Percentiles rank a stretch among this genome's conserved stretches.
These are phyloP conservation scores for Pseudozyma hubeiensis DNA, from an alignment of 1,284 basidiomycete genomes.

Conservation along the genomic window DNA sequence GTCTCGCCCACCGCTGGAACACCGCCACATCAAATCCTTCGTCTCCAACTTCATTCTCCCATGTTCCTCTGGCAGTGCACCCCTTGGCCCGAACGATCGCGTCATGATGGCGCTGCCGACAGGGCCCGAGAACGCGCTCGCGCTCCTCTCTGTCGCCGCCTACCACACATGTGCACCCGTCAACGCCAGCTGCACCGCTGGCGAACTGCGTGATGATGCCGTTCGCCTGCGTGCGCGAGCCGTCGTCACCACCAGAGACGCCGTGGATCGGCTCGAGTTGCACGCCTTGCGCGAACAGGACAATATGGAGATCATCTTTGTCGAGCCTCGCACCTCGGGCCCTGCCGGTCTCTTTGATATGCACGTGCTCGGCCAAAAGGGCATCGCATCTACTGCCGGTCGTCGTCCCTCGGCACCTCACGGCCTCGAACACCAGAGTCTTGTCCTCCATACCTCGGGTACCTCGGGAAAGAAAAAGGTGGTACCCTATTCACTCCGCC, in stretches of 20 bases:
- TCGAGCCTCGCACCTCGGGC: constrained; percentile 58
- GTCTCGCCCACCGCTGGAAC: constrained; percentile 63
- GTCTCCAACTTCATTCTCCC: constrained; percentile 62
- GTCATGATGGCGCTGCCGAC: constrained; percentile 68
- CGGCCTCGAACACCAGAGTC: constrained; percentile 62
- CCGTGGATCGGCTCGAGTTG: constrained; percentile 62
- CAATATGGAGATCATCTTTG: constrained; percentile 67
- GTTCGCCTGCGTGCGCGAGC: constrained; percentile 66
- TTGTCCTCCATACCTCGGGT: constrained; percentile 68
- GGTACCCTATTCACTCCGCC: constrained; percentile 67
- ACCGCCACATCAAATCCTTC: constrained; percentile 63
- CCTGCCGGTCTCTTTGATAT: constrained; percentile 67
- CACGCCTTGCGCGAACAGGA: constrained; percentile 57
- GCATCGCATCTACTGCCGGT: constrained; percentile 39
- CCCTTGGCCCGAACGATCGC: constrained; percentile 64
- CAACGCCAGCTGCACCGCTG: constrained; percentile 67
- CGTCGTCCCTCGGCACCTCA: constrained; percentile 57
- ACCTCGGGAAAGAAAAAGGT: constrained; percentile 69
- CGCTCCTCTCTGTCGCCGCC: constrained; percentile 62
- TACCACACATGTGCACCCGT: constrained; percentile 68
- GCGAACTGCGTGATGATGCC: constrained; percentile 66
- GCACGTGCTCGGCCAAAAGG: constrained; percentile 49
- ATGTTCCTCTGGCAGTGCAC: constrained; percentile 29
- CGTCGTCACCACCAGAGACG: constrained; percentile 65
- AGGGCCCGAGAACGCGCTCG: constrained; percentile 66